Base-by-base conservation (phyloP, 176 grass and related monocot genomes). In the Saccharum spontaneum region DNA sequence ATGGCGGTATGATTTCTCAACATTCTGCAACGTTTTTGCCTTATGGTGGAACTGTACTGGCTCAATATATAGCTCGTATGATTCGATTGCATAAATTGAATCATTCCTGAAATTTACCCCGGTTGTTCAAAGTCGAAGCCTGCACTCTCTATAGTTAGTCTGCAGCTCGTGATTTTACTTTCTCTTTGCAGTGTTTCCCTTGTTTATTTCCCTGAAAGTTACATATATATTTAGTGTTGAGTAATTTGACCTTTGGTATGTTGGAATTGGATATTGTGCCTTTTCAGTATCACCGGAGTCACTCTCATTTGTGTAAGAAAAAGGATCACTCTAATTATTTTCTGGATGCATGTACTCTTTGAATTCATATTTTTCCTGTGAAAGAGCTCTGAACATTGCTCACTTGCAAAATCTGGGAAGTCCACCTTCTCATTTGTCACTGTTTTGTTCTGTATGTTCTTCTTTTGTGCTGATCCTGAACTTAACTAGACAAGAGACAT, bases 1-100 rank as follows among this genome's bases (percentile, higher is more conserved):
- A 87, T 98, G 89, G 80, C 82, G 87, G 92, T 98, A 95, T 52
- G 22, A 86, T 87, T 81, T 71, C 79, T 85, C 68, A 88, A 48
- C 69, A 45, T 83, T 57, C 36, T 28, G 54, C 78, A 59, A 23
- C 18, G 6, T 75, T 67, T 75, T 52, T 36, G 13, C 13, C 20
- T 31, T 71, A 14, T 57, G 33, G 22, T 17, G 73, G 54, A 40
- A 28, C 61, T 77, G 82, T 76, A 73, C 73, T 71, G 66, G 44
- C 3, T 7, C 46, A 49, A 49, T 49, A 36, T 73, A 5, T 49
- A 57, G 5, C 41, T 54, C 13, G 13, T 16, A 72, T 23, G 22
- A 72, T 72, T 49, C 39, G 28, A 52, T 61, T 67, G 70, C 77
- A 84, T 78, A 31, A 52, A 72, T 6, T 65, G 66, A 72, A 69